A percentile compares a stretch with the other conserved stretches of the same genome.
These are phyloP conservation scores for Entomortierella beljakovae DNA, from an alignment of 192 early-diverging fungal genomes.

Conservation along the genomic window DNA sequence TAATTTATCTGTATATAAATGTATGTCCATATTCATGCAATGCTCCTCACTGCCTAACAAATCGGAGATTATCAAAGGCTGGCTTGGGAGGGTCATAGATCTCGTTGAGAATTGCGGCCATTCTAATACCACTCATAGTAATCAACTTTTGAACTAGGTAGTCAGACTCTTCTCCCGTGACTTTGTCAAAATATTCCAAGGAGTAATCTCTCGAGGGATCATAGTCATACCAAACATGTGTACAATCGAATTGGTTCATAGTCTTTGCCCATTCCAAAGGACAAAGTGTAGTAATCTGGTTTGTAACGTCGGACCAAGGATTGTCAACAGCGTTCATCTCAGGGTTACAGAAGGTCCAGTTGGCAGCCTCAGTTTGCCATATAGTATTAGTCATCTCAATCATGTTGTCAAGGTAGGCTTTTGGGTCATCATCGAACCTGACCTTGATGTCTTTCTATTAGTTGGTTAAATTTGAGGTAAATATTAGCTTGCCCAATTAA, in stretches of 20 bases:
- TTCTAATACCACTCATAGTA: constrained; percentile 56
- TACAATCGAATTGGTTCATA: constrained; percentile 51
- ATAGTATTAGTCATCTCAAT: constrained; percentile 29
- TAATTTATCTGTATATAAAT: no score
- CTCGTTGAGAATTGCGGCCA: constrained; percentile 58
- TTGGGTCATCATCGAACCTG: constrained; percentile 46
- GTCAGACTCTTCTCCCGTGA: constrained; percentile 18
- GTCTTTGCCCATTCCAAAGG: constrained; percentile 47
- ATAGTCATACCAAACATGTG: constrained; percentile 53
- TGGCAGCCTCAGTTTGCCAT: constrained; percentile 40
- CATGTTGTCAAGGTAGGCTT: constrained; percentile 48
- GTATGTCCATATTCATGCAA: neutral
- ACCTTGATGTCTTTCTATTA: constrained; percentile 53
- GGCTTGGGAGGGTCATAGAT: constrained; percentile 39
- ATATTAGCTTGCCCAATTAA: neutral
- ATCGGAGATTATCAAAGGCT: neutral
- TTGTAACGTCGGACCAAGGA: constrained; percentile 31
- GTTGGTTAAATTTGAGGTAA: neutral
- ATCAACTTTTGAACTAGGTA: constrained; percentile 55
- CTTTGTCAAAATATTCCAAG: constrained; percentile 47
- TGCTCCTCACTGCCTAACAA: neutral
- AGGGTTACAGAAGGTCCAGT: constrained; percentile 42
- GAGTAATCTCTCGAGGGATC: constrained; percentile 33
- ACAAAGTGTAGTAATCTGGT: constrained; percentile 31
- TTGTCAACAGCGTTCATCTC: constrained; percentile 26